A percentile compares a stretch with the other conserved stretches of the same genome.
phyloP scores from a whole-genome alignment of 768 basidiomycete genomes.

The Gyrodon lividus region DNA sequence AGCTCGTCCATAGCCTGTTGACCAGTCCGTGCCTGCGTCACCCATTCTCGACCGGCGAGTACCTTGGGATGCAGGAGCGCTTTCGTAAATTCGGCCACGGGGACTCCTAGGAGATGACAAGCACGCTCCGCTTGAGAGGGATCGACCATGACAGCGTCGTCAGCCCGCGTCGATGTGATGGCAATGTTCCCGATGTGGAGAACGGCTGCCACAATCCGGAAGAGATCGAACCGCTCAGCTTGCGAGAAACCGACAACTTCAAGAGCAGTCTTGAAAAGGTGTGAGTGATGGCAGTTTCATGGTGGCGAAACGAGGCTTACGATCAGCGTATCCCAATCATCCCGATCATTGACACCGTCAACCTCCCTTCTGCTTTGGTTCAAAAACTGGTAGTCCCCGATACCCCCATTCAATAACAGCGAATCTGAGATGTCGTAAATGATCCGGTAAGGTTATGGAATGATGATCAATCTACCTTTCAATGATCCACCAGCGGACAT shows the following conservation, averaged over 20 bases:
- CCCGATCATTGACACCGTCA: constrained; percentile 91
- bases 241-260: constrained; percentile 86
- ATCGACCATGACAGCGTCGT: constrained; percentile 76
- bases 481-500: constrained; percentile 72
- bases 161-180: constrained; percentile 74
- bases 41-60: constrained; percentile 95
- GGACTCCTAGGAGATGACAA: constrained; percentile 89
- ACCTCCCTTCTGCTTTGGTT: constrained; percentile 87
- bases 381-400: constrained; percentile 87
- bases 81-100: constrained; percentile 82
- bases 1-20: constrained; percentile 94
- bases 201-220: constrained; percentile 90
- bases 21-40: constrained; percentile 86
- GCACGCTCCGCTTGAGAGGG: constrained; percentile 84
- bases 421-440: constrained; percentile 46
- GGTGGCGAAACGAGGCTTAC: constrained; percentile 36
- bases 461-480: constrained; percentile 49
- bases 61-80: constrained; percentile 88
- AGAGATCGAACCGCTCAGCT: constrained; percentile 86
- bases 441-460: constrained; percentile 1
- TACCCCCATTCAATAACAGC: constrained; percentile 68
- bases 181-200: constrained; percentile 94
- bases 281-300: constrained; percentile 5
- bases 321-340: constrained; percentile 82
- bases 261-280: constrained; percentile 60